Evolutionary conservation across 768 basidiomycete species (phyloP), one percentile per base, ranked within the genome.

Genomic region (Mycena metata): DNA sequence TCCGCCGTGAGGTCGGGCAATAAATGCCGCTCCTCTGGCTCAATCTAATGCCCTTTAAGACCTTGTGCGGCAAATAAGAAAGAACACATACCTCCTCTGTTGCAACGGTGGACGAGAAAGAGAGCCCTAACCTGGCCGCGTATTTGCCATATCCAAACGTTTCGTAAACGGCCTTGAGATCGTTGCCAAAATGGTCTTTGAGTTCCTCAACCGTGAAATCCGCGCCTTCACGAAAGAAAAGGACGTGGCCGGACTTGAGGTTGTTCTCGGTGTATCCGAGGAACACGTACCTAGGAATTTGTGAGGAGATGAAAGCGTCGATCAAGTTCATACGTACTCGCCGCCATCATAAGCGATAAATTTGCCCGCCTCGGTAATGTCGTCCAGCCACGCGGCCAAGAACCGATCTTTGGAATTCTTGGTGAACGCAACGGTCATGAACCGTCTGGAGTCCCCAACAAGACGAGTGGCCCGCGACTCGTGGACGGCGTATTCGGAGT

Each of bases 71-170:
- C 3, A 23, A 3, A 13, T 8, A 55, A 26, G 30, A 30, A 12
- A 35, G 19, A 46, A 24, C 7, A 66, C 39, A 5, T 41, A 70
- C 74, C 71, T 71, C 57, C 24, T 69, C 3, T 2, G 67, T 62
- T 5, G 54, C 66, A 19, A 47, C 39, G 7, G 75, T 75, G 3
- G 72, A 73, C 1, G 76, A 76, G 59, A 77, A 77, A 0, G 72
- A 74, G 9, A 77, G 50, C 2, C 76, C 75, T 5, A 76, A 33
- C 15, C 76, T 56, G 10, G 75, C 74, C 2, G 73, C 65, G 36
- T 76, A 77, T 61, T 74, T 75, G 0, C 76, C 76, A 23, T 71
- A 71, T 4, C 76, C 75, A 30, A 41, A 57, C 21, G 55, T 57
- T 5, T 60, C 43, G 35, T 73, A 74, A 0, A 77, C 76, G 5